Percentiles rank a stretch among this genome's conserved stretches.
Evolutionary conservation across 2,329 filamentous ascomycete species (phyloP).

Genomic region (Cercospora sesami): DNA sequence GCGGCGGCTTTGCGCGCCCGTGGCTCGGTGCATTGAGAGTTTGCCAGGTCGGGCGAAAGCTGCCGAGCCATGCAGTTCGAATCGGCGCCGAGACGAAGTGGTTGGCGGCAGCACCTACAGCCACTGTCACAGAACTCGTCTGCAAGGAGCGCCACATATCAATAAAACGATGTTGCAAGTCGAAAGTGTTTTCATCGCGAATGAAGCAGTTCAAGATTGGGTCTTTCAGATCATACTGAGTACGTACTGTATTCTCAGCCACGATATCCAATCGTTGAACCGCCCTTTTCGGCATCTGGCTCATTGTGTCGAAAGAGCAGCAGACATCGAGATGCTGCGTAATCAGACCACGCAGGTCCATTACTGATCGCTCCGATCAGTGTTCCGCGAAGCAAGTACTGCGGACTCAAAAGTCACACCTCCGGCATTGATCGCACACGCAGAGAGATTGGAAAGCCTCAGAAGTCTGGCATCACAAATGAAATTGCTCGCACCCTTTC

Average conservation of each 20-base stretch:
- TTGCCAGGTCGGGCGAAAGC: not conserved
- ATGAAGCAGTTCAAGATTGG: not conserved
- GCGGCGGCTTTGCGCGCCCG: not conserved
- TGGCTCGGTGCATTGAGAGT: not conserved
- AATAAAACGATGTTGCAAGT: not conserved
- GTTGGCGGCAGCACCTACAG: not conserved
- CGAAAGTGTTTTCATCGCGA: not conserved
- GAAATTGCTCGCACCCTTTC: conserved; percentile 12
- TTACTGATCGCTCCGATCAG: not conserved
- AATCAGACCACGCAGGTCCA: not conserved
- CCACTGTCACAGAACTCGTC: not conserved
- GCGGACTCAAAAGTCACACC: not conserved
- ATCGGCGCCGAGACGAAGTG: not conserved
- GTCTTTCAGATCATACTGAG: not conserved
- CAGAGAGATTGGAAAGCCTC: not conserved
- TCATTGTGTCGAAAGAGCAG: too few species aligned
- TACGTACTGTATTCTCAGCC: not conserved
- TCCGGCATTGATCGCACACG: not conserved
- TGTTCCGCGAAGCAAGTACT: not conserved
- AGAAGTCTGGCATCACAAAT: not conserved
- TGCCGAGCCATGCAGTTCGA: not conserved
- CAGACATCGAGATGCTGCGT: not conserved
- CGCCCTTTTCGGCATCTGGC: not conserved
- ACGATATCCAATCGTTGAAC: not conserved
- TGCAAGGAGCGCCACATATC: not conserved